Evolutionary conservation across 78 protist genomes (phyloP).

Genomic region (Mastigamoeba balamuthi): DNA sequence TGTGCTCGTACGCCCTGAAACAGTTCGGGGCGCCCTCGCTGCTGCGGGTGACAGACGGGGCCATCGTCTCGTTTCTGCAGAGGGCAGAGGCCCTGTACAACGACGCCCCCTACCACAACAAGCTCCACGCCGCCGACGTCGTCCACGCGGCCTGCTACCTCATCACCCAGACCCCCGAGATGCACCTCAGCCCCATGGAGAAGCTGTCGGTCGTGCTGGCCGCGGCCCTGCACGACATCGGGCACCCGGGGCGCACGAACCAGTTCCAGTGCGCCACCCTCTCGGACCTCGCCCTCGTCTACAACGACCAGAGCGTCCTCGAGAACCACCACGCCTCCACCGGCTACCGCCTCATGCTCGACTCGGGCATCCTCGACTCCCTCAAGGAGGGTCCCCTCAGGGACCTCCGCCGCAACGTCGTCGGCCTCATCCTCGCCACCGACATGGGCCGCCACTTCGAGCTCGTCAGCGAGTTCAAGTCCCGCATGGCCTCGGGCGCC

Average conservation of each 20-base stretch:
- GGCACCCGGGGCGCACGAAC: constrained; percentile 64
- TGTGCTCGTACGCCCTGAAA: too few relatives aligned
- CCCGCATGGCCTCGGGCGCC: not conserved
- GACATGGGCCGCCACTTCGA: constrained; percentile 56
- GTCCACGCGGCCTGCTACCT: not conserved
- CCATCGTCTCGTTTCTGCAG: too few relatives aligned
- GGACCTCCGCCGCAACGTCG: not conserved
- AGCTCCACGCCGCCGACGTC: constrained; percentile 24
- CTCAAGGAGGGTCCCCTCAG: not conserved
- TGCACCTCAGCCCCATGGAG: not conserved
- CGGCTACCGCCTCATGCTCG: not conserved
- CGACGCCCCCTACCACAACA: constrained; percentile 43
- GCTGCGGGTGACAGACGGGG: too few relatives aligned
- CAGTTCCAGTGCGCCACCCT: not conserved
- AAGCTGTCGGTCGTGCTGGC: not conserved
- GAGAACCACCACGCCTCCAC: constrained; percentile 48
- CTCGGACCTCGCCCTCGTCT: constrained; percentile 27
- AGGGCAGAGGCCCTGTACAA: too few relatives aligned
- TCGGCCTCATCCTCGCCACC: constrained; percentile 32
- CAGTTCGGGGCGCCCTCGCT: too few relatives aligned
- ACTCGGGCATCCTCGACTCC: not conserved
- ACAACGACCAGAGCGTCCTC: constrained; percentile 39
- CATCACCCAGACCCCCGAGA: not conserved
- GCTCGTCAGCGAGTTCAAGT: constrained; percentile 2
- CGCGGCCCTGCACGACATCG: constrained; percentile 42